Evolutionary conservation across 2,329 filamentous ascomycete genomes (phyloP).

Genomic region (Rhytidhysteron rufulum): DNA sequence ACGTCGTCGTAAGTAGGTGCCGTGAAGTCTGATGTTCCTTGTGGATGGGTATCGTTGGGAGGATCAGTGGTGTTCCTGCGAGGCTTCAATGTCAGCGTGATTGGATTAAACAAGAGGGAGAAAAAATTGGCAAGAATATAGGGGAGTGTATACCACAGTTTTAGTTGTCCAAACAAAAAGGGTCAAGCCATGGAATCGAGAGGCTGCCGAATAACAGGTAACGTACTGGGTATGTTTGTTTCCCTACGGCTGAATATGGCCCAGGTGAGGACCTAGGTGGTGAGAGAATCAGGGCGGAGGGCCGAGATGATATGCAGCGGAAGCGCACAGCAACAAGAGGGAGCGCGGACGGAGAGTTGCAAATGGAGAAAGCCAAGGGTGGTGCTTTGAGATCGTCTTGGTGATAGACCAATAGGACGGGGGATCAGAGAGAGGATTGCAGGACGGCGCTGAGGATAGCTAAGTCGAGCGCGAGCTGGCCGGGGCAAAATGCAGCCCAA

Average conservation of each 20-base stretch:
- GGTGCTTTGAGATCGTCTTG: constrained; percentile 3
- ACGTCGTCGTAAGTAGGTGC: constrained; percentile 11
- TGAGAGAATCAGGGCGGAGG: constrained; percentile 18
- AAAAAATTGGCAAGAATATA: no score
- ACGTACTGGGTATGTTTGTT: constrained; percentile 19
- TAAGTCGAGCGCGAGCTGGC: constrained; percentile 2
- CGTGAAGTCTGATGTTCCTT: constrained; percentile 11
- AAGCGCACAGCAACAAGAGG: constrained; percentile 15
- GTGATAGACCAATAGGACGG: background rate
- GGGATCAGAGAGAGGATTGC: constrained; percentile 1
- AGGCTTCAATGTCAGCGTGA: no score
- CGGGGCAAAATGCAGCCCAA: constrained; percentile 1
- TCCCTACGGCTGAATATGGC: constrained; percentile 12
- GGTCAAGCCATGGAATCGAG: no score
- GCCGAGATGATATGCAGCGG: constrained; percentile 32
- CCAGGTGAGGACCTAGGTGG: constrained; percentile 30
- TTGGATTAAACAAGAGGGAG: no score
- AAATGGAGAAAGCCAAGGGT: constrained; percentile 19
- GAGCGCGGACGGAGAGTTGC: constrained; percentile 21
- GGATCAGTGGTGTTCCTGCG: no score
- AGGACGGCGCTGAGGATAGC: constrained; percentile 3
- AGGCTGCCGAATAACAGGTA: no score
- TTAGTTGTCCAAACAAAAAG: no score
- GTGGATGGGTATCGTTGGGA: constrained; percentile 9
- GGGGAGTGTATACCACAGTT: no score